Percentiles rank a stretch among this genome's conserved stretches.
phyloP scores from a whole-genome alignment of 108 stramenopile species.

The Schizochytrium sp. region DNA sequence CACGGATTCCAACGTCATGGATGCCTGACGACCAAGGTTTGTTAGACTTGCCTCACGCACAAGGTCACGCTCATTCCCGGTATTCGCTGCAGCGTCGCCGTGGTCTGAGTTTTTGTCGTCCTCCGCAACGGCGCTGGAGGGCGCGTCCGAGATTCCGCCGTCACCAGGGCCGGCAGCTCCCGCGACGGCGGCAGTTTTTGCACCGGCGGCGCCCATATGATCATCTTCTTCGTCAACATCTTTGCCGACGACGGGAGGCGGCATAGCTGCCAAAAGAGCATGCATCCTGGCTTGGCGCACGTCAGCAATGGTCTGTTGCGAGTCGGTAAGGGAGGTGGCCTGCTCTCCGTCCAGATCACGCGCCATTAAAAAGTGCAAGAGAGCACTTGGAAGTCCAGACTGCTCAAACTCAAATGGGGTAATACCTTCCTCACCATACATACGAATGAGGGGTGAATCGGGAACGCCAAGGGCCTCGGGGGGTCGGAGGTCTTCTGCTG shows the following conservation, averaged over 20 bases:
- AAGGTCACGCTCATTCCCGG: neutral
- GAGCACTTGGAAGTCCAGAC: neutral
- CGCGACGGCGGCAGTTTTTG: neutral
- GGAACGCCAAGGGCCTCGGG: neutral
- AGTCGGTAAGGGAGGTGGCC: too few relatives aligned
- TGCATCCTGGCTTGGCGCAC: conserved; percentile 10
- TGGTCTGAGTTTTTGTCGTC: neutral
- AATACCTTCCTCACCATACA: conserved; percentile 7
- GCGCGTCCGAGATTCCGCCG: neutral
- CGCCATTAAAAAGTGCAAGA: neutral
- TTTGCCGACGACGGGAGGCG: neutral
- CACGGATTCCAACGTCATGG: neutral
- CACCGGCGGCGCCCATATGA: neutral
- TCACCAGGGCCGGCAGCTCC: neutral
- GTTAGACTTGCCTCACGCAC: neutral
- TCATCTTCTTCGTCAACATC: neutral
- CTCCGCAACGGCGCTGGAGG: neutral
- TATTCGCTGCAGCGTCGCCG: neutral
- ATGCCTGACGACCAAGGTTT: conserved; percentile 3
- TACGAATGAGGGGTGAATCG: neutral
- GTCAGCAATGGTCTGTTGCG: neutral
- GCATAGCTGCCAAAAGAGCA: neutral
- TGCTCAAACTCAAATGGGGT: conserved; percentile 7
- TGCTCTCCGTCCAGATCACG: neutral
- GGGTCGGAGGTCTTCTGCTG: neutral